These are phyloP conservation scores for Leptographium radiaticola DNA, from an alignment of 2,329 filamentous ascomycete genomes.

Conservation along the genomic window DNA sequence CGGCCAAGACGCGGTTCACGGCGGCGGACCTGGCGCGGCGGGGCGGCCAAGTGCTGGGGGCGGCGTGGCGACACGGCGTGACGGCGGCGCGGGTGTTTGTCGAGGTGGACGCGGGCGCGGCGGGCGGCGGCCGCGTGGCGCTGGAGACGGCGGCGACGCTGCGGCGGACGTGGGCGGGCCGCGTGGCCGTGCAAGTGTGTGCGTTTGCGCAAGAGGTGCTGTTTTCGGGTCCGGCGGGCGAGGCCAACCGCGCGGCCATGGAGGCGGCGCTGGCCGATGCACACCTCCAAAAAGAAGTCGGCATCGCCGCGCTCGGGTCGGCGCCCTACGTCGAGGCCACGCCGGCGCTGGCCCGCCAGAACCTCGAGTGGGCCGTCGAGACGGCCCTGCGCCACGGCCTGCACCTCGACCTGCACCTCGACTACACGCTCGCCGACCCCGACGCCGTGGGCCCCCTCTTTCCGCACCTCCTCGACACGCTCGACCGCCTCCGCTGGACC, in stretches of 20 bases:
- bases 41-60: slow-evolving; percentile 51
- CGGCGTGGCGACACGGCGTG: slow-evolving; percentile 51
- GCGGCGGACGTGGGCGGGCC: slow-evolving; percentile 36
- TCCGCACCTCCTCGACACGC: slow-evolving; percentile 32
- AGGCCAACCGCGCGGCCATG: slow-evolving; percentile 36
- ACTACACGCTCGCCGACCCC: slow-evolving; percentile 47
- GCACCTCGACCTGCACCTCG: slow-evolving; percentile 59
- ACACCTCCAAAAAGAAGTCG: slow-evolving; percentile 2
- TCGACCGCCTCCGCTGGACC: slow-evolving; percentile 39
- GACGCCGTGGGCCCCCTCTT: slow-evolving; percentile 30
- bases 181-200: slow-evolving; percentile 52
- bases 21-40: slow-evolving; percentile 48
- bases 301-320: slow-evolving; percentile 49
- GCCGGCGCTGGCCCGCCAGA: slow-evolving; percentile 32
- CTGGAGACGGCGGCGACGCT: slow-evolving; percentile 41
- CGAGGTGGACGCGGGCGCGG: slow-evolving; percentile 52
- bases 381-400: slow-evolving; percentile 35
- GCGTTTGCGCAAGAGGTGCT: slow-evolving; percentile 59
- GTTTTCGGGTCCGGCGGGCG: slow-evolving; percentile 29
- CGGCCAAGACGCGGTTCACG: slow-evolving; percentile 52
- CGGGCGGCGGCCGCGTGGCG: slow-evolving; percentile 15
- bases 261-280: slow-evolving; percentile 16
- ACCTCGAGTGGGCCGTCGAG: slow-evolving; percentile 50
- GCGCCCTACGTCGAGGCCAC: slow-evolving; percentile 57
- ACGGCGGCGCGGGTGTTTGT: slow-evolving; percentile 60